These are phyloP conservation scores for Diplocarpon mali DNA, from an alignment of 2,329 filamentous ascomycete species.

Conservation along the genomic window DNA sequence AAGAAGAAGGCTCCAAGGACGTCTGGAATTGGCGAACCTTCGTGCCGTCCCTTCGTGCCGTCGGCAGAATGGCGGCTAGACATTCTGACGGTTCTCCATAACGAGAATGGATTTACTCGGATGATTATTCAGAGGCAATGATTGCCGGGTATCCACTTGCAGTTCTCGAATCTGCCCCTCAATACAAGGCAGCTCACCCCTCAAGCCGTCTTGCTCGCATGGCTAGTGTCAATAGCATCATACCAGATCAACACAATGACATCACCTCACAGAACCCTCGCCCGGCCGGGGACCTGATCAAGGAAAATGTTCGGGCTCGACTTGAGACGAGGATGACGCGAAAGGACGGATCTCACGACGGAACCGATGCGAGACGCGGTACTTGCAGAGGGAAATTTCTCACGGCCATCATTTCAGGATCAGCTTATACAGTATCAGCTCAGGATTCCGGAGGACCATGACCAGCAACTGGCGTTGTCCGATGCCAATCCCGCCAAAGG, in stretches of 20 bases:
- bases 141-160: no score
- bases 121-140: background rate
- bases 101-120: background rate
- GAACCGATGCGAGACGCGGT: background rate
- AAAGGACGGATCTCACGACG: background rate
- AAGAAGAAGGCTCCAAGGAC: background rate
- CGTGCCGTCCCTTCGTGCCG: conserved; percentile 17
- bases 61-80: conserved; percentile 15
- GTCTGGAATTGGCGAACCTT: conserved; percentile 13
- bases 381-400: background rate
- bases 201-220: background rate
- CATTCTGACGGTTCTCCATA: conserved; percentile 26
- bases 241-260: conserved; percentile 11
- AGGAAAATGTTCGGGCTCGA: no score
- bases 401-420: background rate
- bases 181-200: conserved; percentile 3
- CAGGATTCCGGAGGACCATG: no score
- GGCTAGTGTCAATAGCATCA: conserved; percentile 2
- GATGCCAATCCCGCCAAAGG: no score
- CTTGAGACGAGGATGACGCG: background rate
- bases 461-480: no score
- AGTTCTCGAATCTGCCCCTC: background rate
- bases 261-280: conserved; percentile 3
- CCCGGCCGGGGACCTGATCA: background rate
- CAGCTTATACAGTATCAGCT: no score